These are phyloP conservation scores for Tetradesmus lagerheimii DNA, from an alignment of 139 green algal species.

Conservation along the genomic window DNA sequence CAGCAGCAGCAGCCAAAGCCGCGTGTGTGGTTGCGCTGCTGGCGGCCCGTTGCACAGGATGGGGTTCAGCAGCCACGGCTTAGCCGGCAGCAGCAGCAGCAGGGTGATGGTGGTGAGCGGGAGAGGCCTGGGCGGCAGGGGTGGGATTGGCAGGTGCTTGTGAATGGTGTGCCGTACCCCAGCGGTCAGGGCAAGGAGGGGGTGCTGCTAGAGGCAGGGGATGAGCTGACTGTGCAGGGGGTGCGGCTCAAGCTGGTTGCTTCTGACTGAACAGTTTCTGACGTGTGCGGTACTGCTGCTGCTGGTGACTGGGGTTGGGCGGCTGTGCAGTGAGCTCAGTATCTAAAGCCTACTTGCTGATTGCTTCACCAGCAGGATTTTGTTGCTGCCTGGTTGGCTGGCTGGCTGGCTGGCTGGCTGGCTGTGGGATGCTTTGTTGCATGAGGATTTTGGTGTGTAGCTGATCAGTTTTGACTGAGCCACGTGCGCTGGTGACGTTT, in stretches of 20 bases:
- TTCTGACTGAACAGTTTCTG: neutral
- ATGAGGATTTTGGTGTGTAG: no score
- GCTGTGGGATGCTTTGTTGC: no score
- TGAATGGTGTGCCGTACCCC: slow-evolving; percentile 16
- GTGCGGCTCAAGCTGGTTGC: neutral
- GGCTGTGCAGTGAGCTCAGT: no score
- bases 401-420: no score
- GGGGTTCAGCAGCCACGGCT: neutral
- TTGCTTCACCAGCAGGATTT: no score
- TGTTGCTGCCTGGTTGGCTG: no score
- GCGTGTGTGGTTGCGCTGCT: slow-evolving; percentile 17
- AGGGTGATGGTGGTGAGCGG: neutral
- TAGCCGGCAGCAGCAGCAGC: slow-evolving; percentile 6
- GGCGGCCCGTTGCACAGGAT: neutral
- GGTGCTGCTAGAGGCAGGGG: slow-evolving; percentile 3
- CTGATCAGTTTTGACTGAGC: no score
- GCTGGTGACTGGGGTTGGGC: no score
- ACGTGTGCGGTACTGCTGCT: no score
- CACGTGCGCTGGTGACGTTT: no score
- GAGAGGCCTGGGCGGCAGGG: neutral
- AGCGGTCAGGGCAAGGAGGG: neutral
- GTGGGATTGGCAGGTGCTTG: slow-evolving; percentile 7
- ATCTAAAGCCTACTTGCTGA: no score
- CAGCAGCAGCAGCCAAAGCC: neutral
- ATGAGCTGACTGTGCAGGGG: slow-evolving; percentile 24